Evolutionary conservation across 2,329 filamentous ascomycete species (phyloP).

Genomic region (Aureobasidium sp.): DNA sequence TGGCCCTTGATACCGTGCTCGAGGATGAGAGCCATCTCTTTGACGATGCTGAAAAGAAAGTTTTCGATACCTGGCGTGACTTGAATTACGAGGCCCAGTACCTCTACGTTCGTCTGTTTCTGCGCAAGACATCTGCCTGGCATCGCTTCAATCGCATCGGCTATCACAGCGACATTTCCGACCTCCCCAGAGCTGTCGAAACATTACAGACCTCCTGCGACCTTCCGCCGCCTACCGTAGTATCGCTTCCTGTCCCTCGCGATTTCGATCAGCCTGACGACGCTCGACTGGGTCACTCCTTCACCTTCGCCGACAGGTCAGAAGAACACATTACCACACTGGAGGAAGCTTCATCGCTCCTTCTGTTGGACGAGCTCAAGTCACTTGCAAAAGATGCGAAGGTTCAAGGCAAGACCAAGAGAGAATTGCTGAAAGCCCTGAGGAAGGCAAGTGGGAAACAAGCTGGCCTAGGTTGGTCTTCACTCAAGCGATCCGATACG

Average conservation of each 20-base stretch:
- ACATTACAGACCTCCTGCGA: conserved; percentile 51
- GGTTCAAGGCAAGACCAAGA: conserved; percentile 79
- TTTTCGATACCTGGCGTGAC: conserved; percentile 68
- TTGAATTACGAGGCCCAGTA: conserved; percentile 84
- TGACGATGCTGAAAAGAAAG: conserved; percentile 62
- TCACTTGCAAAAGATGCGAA: conserved; percentile 76
- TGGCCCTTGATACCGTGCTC: conserved; percentile 81
- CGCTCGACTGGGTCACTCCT: conserved; percentile 46
- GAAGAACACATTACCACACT: conserved; percentile 65
- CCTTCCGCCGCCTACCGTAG: conserved; percentile 43
- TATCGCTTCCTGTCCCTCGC: conserved; percentile 35
- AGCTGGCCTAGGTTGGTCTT: conserved; percentile 61
- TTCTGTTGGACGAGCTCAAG: conserved; percentile 86
- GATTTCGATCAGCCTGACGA: conserved; percentile 42
- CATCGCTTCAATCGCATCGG: conserved; percentile 70
- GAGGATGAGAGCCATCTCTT: conserved; percentile 86
- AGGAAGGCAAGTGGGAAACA: conserved; percentile 67
- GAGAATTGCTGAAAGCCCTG: conserved; percentile 66
- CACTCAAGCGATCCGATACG: conserved; percentile 56
- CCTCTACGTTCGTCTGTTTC: conserved; percentile 85
- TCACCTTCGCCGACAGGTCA: conserved; percentile 74
- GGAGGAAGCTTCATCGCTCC: conserved; percentile 72
- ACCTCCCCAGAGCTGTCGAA: conserved; percentile 58
- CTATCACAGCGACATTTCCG: conserved; percentile 75
- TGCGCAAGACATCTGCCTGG: conserved; percentile 87